These are phyloP conservation scores for Fomitiporia mediterranea DNA, from an alignment of 1,284 basidiomycete genomes.

Conservation along the genomic window DNA sequence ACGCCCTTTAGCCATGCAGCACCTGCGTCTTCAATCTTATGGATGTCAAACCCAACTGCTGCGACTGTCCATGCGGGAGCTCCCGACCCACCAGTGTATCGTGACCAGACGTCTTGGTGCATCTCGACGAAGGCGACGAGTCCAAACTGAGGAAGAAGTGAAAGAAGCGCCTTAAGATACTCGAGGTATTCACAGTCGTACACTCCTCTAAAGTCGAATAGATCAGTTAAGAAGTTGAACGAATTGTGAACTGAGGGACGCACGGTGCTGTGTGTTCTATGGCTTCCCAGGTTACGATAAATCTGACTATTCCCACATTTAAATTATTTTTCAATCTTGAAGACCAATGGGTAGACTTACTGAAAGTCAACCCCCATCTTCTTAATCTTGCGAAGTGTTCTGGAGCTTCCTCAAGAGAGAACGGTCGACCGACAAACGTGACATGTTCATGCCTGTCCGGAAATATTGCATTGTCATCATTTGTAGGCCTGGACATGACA, in stretches of 20 bases:
- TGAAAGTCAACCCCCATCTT: slow-evolving; percentile 83
- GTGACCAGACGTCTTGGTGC: slow-evolving; percentile 95
- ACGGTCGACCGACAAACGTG: slow-evolving; percentile 80
- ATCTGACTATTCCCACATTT: slow-evolving; percentile 53
- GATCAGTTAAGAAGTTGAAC: not conserved
- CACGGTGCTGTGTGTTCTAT: slow-evolving; percentile 88
- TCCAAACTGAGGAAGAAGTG: slow-evolving; percentile 76
- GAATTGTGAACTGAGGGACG: slow-evolving; percentile 31
- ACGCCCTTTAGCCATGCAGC: slow-evolving; percentile 84
- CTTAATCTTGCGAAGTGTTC: slow-evolving; percentile 77
- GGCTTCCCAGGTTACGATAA: slow-evolving; percentile 95
- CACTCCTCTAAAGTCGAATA: slow-evolving; percentile 53
- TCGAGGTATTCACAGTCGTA: slow-evolving; percentile 83
- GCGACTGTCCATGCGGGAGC: slow-evolving; percentile 92
- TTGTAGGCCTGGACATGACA: slow-evolving; percentile 53
- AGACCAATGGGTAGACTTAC: slow-evolving; percentile 39
- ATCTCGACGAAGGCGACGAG: slow-evolving; percentile 78
- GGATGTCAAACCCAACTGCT: slow-evolving; percentile 73
- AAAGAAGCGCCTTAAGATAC: slow-evolving; percentile 73
- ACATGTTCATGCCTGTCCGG: slow-evolving; percentile 56
- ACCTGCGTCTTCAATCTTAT: slow-evolving; percentile 70
- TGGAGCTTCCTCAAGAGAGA: slow-evolving; percentile 78
- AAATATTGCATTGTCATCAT: slow-evolving; percentile 59
- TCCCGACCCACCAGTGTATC: slow-evolving; percentile 89
- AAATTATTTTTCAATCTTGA: not conserved